Evolutionary conservation across 495 filamentous ascomycete genomes (phyloP).

Genomic region (Daldinia decipiens): DNA sequence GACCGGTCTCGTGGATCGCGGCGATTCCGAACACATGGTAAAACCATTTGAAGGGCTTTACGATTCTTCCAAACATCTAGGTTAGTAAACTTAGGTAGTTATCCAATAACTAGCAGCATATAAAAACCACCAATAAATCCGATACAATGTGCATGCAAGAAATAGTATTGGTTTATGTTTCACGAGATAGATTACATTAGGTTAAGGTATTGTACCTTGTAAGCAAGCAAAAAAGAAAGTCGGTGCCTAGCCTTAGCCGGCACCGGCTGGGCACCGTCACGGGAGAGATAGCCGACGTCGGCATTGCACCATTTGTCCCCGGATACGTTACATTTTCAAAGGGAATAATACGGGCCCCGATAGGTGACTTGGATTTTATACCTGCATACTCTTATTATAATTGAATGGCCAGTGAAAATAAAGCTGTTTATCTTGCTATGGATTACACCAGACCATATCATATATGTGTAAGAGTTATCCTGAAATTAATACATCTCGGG

Average conservation of each 20-base stretch:
- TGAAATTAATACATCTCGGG: not conserved
- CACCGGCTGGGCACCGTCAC: slow-evolving; percentile 19
- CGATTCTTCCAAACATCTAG: slow-evolving; percentile 33
- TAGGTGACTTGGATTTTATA: not conserved
- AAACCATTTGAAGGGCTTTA: slow-evolving; percentile 43
- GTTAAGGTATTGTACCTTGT: too few relatives aligned
- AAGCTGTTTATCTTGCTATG: too few relatives aligned
- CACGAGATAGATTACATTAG: not conserved
- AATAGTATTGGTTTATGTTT: slow-evolving; percentile 8
- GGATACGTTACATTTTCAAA: slow-evolving; percentile 22
- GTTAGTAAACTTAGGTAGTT: too few relatives aligned
- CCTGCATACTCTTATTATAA: not conserved
- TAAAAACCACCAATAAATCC: slow-evolving; percentile 7
- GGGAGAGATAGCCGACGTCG: slow-evolving; percentile 21
- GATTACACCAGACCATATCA: not conserved
- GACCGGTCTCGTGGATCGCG: slow-evolving; percentile 60
- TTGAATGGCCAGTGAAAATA: too few relatives aligned
- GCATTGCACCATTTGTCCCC: slow-evolving; percentile 24
- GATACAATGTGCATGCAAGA: not conserved
- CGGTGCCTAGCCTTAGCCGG: not conserved
- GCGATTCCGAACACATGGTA: slow-evolving; percentile 59
- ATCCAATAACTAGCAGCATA: not conserved
- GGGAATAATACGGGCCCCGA: slow-evolving; percentile 12
- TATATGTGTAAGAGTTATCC: not conserved
- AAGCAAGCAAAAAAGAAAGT: not conserved